Percentiles rank a stretch among this genome's conserved stretches.
phyloP scores from a whole-genome alignment of 2,329 filamentous ascomycete species.

The Lasiodiplodia theobromae region DNA sequence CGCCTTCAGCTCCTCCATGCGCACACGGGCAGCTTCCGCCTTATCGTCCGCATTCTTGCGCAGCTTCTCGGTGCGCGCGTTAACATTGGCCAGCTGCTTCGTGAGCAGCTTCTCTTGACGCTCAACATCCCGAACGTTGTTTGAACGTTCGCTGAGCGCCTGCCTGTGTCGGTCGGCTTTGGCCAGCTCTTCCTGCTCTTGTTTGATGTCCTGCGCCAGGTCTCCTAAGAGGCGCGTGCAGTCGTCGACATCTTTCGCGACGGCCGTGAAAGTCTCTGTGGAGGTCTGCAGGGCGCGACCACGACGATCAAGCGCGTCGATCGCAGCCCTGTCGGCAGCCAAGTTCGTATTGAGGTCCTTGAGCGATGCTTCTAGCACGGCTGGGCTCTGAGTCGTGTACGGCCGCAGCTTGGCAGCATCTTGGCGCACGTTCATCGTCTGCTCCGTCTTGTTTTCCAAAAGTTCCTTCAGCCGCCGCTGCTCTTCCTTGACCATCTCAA shows the following conservation, averaged over 20 bases:
- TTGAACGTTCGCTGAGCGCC: slow-evolving; percentile 83
- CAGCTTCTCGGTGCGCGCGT: slow-evolving; percentile 84
- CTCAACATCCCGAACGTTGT: slow-evolving; percentile 91
- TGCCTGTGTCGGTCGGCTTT: slow-evolving; percentile 84
- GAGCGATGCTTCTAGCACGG: slow-evolving; percentile 80
- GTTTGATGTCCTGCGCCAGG: slow-evolving; percentile 80
- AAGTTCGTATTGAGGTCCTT: slow-evolving; percentile 83
- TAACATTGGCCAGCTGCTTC: slow-evolving; percentile 84
- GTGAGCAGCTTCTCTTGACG: slow-evolving; percentile 83
- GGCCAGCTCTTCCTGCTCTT: slow-evolving; percentile 89
- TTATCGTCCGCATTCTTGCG: slow-evolving; percentile 82
- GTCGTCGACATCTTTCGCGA: slow-evolving; percentile 82
- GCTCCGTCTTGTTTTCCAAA: slow-evolving; percentile 74
- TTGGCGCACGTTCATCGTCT: slow-evolving; percentile 75
- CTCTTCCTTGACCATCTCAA: slow-evolving; percentile 83
- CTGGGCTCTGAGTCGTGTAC: slow-evolving; percentile 89
- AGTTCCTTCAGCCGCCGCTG: slow-evolving; percentile 76
- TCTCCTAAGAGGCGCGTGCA: slow-evolving; percentile 92
- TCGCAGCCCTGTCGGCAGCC: slow-evolving; percentile 78
- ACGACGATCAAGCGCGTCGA: slow-evolving; percentile 85
- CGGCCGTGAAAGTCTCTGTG: slow-evolving; percentile 84
- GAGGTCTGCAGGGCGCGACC: slow-evolving; percentile 92
- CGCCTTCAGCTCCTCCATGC: slow-evolving; percentile 87
- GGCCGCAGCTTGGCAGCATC: slow-evolving; percentile 90
- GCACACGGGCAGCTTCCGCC: slow-evolving; percentile 78